A percentile compares a stretch with the other conserved stretches of the same genome.
Conservation (phyloP, 2,329 filamentous ascomycete genomes). For the Talaromyces sp. region DNA sequence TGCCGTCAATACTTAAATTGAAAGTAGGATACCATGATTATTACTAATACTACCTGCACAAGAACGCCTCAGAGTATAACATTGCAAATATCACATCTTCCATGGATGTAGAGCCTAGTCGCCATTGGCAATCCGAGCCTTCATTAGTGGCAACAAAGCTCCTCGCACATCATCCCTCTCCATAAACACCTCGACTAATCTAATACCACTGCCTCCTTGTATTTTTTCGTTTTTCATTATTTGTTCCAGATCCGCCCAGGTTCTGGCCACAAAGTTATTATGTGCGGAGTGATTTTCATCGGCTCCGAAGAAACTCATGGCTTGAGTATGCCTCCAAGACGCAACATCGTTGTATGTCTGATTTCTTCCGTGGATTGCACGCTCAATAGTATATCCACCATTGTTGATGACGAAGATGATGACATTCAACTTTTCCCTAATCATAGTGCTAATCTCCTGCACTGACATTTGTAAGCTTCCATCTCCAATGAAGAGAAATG, state of each 20-base stretch:
- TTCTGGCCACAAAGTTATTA: conserved; percentile 1
- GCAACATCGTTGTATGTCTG: conserved; percentile 21
- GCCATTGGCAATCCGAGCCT: background rate
- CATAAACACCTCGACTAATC: conserved; percentile 12
- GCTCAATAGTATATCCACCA: conserved; percentile 45
- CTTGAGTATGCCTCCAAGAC: conserved; percentile 65
- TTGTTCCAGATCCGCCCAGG: conserved; percentile 5
- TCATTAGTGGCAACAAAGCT: background rate
- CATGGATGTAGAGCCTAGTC: background rate
- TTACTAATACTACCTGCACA: no score
- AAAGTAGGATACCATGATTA: no score
- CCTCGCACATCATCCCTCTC: conserved; percentile 7
- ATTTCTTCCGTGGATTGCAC: conserved; percentile 42
- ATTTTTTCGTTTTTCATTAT: background rate
- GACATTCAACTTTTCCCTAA: conserved; percentile 43
- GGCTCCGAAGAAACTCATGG: conserved; percentile 29
- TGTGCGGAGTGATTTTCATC: background rate
- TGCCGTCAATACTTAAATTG: no score
- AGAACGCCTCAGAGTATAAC: no score
- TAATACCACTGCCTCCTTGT: background rate
- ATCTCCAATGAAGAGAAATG: conserved; percentile 12
- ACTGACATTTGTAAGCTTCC: conserved; percentile 14
- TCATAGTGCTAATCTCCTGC: conserved; percentile 51
- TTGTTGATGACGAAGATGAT: conserved; percentile 58
- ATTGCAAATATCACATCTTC: no score